These are phyloP conservation scores for Aspergillus floridensis DNA, from an alignment of 2,329 filamentous ascomycete species.

Conservation along the genomic window DNA sequence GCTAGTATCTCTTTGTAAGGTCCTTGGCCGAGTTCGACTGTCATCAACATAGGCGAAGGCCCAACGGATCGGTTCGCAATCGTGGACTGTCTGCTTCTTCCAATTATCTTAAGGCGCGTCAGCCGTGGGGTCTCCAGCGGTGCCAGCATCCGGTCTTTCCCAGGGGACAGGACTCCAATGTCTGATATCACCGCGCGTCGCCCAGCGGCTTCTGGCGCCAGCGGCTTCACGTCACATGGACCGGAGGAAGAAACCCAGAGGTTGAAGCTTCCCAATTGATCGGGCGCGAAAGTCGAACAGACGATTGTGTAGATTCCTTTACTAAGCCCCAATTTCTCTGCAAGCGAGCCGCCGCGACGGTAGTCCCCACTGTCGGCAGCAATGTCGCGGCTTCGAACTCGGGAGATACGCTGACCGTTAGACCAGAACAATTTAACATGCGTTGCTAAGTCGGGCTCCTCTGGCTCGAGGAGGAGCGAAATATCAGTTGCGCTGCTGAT, in stretches of 20 bases:
- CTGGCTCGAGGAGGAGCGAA: conserved; percentile 70
- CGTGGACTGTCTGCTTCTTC: conserved; percentile 46
- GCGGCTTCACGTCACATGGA: conserved; percentile 54
- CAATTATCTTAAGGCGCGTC: conserved; percentile 61
- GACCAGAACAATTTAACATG: conserved; percentile 85
- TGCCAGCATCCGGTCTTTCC: conserved; percentile 54
- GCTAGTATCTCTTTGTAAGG: conserved; percentile 65
- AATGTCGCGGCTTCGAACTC: conserved; percentile 70
- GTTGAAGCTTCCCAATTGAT: conserved; percentile 70
- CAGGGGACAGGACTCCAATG: conserved; percentile 51
- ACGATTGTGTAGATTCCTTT: conserved; percentile 81
- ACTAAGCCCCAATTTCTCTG: conserved; percentile 60
- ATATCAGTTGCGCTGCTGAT: conserved; percentile 60
- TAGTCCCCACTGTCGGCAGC: conserved; percentile 86
- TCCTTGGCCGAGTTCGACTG: conserved; percentile 69
- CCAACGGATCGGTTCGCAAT: conserved; percentile 39
- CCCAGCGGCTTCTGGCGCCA: conserved; percentile 74
- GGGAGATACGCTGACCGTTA: conserved; percentile 66
- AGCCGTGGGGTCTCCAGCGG: conserved; percentile 53
- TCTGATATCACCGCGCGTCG: conserved; percentile 56
- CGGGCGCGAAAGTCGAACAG: conserved; percentile 83
- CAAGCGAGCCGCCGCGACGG: conserved; percentile 71
- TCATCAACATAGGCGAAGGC: conserved; percentile 62
- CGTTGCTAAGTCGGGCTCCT: conserved; percentile 65
- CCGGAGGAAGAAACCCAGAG: conserved; percentile 68